A percentile compares a stretch with the other conserved stretches of the same genome.
phyloP scores from a whole-genome alignment of 495 filamentous ascomycete species.

The Talaromyces wortmannii region DNA sequence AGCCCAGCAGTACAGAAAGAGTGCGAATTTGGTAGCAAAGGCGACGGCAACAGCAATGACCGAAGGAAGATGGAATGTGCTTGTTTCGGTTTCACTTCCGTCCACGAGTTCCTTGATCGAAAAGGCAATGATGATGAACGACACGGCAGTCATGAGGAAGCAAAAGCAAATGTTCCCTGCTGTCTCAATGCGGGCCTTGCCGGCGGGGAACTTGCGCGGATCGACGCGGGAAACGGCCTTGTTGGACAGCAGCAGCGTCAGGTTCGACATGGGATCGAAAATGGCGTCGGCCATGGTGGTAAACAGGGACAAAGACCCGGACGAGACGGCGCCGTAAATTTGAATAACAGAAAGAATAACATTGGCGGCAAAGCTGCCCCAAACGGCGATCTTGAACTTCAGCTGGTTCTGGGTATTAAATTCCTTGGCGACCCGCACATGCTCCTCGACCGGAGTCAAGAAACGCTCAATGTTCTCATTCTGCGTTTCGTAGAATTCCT shows the following conservation, averaged over 20 bases:
- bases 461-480: conserved; percentile 90
- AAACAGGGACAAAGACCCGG: conserved; percentile 86
- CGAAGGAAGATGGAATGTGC: conserved; percentile 72
- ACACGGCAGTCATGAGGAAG: conserved; percentile 92
- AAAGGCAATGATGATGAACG: conserved; percentile 84
- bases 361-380: conserved; percentile 85
- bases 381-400: conserved; percentile 82
- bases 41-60: conserved; percentile 83
- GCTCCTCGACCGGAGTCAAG: conserved; percentile 90
- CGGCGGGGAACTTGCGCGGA: conserved; percentile 81
- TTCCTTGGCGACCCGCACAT: conserved; percentile 71
- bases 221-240: conserved; percentile 87
- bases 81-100: conserved; percentile 33
- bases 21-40: conserved; percentile 71
- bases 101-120: conserved; percentile 60
- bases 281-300: conserved; percentile 97
- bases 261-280: conserved; percentile 89
- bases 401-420: conserved; percentile 74
- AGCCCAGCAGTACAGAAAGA: conserved; percentile 91
- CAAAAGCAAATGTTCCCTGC: conserved; percentile 97
- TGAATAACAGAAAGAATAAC: conserved; percentile 71
- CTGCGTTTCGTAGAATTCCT: conserved; percentile 83
- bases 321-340: conserved; percentile 81
- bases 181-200: conserved; percentile 92
- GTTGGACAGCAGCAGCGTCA: conserved; percentile 81